Percentiles rank a stretch among this genome's conserved stretches.
Conservation (phyloP, 805 yeast genomes). For the Hanseniaspora hatyaiensis region DNA sequence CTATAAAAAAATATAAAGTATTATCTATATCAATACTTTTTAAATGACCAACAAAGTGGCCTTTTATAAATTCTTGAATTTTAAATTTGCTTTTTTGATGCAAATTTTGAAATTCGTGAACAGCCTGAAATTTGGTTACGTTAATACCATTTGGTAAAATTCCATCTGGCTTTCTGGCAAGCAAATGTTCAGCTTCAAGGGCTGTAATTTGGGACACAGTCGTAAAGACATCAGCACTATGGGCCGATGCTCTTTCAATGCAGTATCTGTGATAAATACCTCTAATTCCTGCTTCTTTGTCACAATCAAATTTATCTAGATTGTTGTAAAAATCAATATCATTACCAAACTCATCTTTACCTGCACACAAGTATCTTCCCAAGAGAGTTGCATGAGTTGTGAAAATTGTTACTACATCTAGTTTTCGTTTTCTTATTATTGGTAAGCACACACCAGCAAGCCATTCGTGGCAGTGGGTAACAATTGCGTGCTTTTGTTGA, state of each 20-base stretch:
- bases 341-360: conserved; percentile 94
- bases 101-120: conserved; percentile 93
- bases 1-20: conserved; percentile 87
- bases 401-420: conserved; percentile 89
- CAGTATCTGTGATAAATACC: conserved; percentile 96
- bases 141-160: conserved; percentile 93
- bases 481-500: conserved; percentile 77
- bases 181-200: conserved; percentile 79
- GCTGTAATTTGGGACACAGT: conserved; percentile 98
- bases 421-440: conserved; percentile 75
- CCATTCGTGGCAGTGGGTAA: conserved; percentile 97
- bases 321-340: conserved; percentile 92
- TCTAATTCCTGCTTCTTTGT: conserved; percentile 93
- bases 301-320: conserved; percentile 79
- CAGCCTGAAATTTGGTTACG: conserved; percentile 91
- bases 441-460: conserved; percentile 94
- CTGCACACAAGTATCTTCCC: conserved; percentile 93
- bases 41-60: conserved; percentile 93
- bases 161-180: conserved; percentile 94
- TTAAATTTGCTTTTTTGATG: conserved; percentile 86
- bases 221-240: conserved; percentile 90
- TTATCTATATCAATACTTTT: conserved; percentile 81
- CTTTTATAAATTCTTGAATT: conserved; percentile 87
- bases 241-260: conserved; percentile 92
- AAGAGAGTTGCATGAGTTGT: conserved; percentile 94